These are phyloP conservation scores for Oryza glumipatula DNA, from an alignment of 176 grass and related monocot genomes.

Conservation along the genomic window DNA sequence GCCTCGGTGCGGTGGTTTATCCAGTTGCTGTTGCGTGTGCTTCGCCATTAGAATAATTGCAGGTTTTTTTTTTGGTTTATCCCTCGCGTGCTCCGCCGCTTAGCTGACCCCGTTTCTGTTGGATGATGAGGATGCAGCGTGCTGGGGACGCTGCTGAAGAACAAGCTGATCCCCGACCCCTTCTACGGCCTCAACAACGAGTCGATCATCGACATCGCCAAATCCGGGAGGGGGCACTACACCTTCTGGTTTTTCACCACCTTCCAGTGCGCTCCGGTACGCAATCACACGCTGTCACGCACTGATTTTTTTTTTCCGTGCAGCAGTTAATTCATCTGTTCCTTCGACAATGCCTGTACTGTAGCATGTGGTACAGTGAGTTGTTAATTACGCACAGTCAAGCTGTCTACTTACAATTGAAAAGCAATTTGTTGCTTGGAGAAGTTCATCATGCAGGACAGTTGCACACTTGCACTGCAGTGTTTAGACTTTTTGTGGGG, in stretches of 20 bases:
- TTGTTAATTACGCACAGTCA: background rate
- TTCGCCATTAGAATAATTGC: background rate
- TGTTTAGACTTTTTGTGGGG: background rate
- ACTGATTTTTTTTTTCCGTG: background rate
- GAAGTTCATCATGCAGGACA: background rate
- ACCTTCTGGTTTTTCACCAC: conserved; percentile 98
- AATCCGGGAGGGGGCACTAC: conserved; percentile 90
- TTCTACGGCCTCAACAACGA: conserved; percentile 98
- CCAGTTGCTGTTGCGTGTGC: background rate
- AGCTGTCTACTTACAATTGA: background rate
- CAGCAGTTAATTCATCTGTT: background rate
- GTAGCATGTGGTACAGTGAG: conserved; percentile 11
- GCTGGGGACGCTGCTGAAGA: conserved; percentile 87
- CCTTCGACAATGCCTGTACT: background rate
- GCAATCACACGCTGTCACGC: background rate
- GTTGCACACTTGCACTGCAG: background rate
- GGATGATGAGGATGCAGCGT: conserved; percentile 54
- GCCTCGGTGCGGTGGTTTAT: conserved; percentile 14
- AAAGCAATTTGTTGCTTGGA: background rate
- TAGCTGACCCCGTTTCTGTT: conserved; percentile 9
- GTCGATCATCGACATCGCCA: conserved; percentile 88
- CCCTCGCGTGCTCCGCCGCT: background rate
- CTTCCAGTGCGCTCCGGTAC: conserved; percentile 72
- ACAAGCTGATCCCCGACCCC: conserved; percentile 83
- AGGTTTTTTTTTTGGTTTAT: conserved; percentile 25